These are phyloP conservation scores for Trichoderma afroharzianum DNA, from an alignment of 2,329 filamentous ascomycete species.

Conservation along the genomic window DNA sequence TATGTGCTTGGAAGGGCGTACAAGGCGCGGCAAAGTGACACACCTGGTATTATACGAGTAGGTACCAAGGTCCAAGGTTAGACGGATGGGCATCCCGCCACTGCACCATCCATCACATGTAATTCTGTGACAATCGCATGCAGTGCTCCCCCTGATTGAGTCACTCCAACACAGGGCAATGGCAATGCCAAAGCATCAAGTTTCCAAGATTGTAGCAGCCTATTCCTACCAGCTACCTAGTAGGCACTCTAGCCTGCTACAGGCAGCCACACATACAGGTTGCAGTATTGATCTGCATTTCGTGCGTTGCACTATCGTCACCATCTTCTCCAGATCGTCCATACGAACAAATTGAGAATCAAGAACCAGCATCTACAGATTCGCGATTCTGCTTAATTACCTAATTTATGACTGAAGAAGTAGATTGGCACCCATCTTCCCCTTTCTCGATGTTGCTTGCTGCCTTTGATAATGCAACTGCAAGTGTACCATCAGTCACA, in stretches of 20 bases:
- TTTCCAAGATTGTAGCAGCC: neutral
- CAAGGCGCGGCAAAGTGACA: neutral
- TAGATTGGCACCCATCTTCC: too few species aligned
- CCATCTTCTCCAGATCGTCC: neutral
- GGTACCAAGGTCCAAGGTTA: too few species aligned
- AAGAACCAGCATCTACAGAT: neutral
- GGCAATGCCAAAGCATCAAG: neutral
- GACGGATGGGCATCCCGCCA: neutral
- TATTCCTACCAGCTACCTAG: neutral
- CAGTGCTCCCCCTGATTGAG: neutral
- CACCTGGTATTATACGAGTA: too few species aligned
- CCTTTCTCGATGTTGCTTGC: neutral
- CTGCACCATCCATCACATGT: neutral
- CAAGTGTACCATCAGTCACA: neutral
- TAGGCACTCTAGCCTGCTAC: neutral
- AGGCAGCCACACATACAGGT: neutral
- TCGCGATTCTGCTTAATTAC: neutral
- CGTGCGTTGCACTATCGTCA: neutral
- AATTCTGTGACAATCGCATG: neutral
- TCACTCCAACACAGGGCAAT: neutral
- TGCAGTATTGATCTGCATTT: neutral
- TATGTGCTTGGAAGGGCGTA: neutral
- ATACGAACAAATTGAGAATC: neutral
- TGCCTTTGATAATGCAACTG: neutral
- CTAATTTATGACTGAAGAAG: neutral